Evolutionary conservation across 2,329 filamentous ascomycete genomes (phyloP).

Genomic region (Moelleriella libera): DNA sequence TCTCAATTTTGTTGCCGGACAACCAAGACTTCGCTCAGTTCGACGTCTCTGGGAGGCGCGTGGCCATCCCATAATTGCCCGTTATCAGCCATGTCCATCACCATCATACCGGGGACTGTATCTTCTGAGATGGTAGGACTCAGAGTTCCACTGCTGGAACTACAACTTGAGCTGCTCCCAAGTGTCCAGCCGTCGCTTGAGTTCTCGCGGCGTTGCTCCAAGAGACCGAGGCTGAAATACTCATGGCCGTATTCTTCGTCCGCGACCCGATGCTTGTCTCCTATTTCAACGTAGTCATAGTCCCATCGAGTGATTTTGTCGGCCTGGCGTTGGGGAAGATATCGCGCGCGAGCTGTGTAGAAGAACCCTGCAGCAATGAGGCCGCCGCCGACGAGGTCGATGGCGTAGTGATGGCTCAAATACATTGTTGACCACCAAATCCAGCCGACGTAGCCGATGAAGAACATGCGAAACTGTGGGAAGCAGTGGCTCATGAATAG

Average conservation of each 20-base stretch:
- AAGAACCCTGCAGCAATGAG: constrained; percentile 66
- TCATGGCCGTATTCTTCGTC: constrained; percentile 34
- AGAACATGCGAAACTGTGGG: constrained; percentile 65
- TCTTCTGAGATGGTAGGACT: constrained; percentile 35
- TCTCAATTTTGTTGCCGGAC: constrained; percentile 15
- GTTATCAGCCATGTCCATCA: constrained; percentile 21
- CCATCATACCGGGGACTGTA: constrained; percentile 17
- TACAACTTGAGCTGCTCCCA: constrained; percentile 60
- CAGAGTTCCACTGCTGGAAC: constrained; percentile 32
- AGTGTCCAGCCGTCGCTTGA: constrained; percentile 85
- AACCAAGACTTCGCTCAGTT: constrained; percentile 31
- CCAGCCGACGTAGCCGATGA: constrained; percentile 78
- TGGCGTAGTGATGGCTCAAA: constrained; percentile 89
- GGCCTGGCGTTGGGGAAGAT: constrained; percentile 66
- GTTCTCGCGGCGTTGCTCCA: constrained; percentile 26
- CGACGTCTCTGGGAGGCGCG: constrained; percentile 24
- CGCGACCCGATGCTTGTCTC: constrained; percentile 36
- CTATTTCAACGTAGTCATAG: constrained; percentile 84
- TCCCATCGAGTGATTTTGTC: constrained; percentile 89
- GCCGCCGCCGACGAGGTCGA: constrained; percentile 80
- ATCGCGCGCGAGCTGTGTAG: constrained; percentile 68
- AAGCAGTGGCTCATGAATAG: constrained; percentile 91
- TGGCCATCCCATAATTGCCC: constrained; percentile 23
- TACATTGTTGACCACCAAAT: constrained; percentile 99
- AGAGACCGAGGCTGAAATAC: constrained; percentile 31